phyloP scores from a whole-genome alignment of 129 eudicot genomes.

The Artemisia annua region DNA sequence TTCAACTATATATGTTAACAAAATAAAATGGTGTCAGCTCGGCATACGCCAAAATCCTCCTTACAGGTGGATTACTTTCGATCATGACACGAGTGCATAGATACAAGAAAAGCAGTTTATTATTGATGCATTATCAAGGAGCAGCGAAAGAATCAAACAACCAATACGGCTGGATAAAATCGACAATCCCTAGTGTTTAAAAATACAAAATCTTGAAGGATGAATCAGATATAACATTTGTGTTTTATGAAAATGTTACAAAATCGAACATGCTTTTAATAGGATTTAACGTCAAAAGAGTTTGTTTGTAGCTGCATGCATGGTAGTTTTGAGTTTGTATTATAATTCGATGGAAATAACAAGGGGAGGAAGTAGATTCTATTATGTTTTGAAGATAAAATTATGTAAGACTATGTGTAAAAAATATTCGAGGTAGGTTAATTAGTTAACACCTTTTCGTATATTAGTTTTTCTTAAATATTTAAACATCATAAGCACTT shows the following conservation, averaged over 20 bases:
- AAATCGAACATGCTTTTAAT: constrained; percentile 22
- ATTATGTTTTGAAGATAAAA: background rate
- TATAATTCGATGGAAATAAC: constrained; percentile 32
- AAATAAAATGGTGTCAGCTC: too few species aligned
- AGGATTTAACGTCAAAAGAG: constrained; percentile 34
- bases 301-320: constrained; percentile 29
- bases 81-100: constrained; percentile 19
- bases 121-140: constrained; percentile 26
- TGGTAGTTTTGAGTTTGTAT: constrained; percentile 27
- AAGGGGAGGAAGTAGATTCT: constrained; percentile 23
- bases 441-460: too few species aligned
- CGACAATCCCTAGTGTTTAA: constrained; percentile 6
- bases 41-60: too few species aligned
- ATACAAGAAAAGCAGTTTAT: constrained; percentile 3
- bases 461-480: too few species aligned
- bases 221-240: constrained; percentile 3
- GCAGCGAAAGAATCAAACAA: constrained; percentile 27
- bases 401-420: background rate
- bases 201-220: constrained; percentile 19
- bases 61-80: constrained; percentile 6
- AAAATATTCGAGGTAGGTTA: too few species aligned
- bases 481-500: too few species aligned
- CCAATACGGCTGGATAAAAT: constrained; percentile 18
- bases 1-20: too few species aligned
- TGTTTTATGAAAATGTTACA: constrained; percentile 24